Evolutionary conservation across 495 filamentous ascomycete genomes (phyloP), one percentile per base, ranked within the genome.

Genomic region (Penicillium taxi): DNA sequence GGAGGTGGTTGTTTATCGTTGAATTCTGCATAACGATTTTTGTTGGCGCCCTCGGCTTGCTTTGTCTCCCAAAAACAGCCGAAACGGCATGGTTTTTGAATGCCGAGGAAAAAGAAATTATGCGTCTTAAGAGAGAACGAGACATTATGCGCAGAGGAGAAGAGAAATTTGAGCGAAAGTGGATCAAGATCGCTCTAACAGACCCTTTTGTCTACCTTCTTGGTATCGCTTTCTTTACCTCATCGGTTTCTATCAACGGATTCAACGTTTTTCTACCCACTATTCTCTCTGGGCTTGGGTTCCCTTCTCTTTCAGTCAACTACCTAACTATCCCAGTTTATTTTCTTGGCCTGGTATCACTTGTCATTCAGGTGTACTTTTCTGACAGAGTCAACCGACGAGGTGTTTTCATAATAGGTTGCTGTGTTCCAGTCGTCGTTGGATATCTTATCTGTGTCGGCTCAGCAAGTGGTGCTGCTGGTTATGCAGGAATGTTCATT

Each of bases 1-100:
- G 28, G 28, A 31, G 28, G 16, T 31, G 28, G 28, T 15, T 31
- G 17, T 31, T 31, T 15, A 31, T 31, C 17, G 28, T 31, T 15
- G 28, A 18, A 15, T 31, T 31, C 12, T 14, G 28, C 28, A 18
- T 31, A 15, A 31, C 28, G 17, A 14, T 31, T 15, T 11, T 31
- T 18, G 16, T 31, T 15, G 28, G 28, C 1, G 28, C 12, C 5
- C 5, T 31, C 17, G 13, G 28, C 5, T 31, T n/a, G 28, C 9
- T 31, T 15, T 31, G 14, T 14, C 12, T 31, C 8, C 28, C 28
- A 1, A 18, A 11, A 15, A 15, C 28, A 18, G 28, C 28, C 6
- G 28, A 31, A 17, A 31, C 11, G 5, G 28, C 28, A 15, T 31
- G 28, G 28, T 31, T 15, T 15, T 9, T 31, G 5, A 31, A 15